Evolutionary conservation across 306 rosid species (phyloP).

Genomic region (Castanea crenata): DNA sequence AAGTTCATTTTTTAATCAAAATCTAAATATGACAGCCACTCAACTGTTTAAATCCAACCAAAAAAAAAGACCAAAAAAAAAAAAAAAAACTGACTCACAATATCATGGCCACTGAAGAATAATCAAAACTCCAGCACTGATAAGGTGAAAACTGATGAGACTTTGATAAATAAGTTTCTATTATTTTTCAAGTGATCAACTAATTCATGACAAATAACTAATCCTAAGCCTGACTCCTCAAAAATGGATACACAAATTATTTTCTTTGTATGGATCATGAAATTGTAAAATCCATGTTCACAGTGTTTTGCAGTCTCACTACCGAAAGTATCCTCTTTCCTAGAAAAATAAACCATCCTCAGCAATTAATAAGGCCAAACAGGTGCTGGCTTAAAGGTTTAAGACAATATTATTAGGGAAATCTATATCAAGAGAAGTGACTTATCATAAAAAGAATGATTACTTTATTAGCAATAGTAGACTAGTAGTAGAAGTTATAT

Average conservation of each 20-base stretch:
- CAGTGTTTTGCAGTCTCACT: neutral
- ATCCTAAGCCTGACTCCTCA: neutral
- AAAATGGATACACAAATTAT: neutral
- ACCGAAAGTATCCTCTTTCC: neutral
- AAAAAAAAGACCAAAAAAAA: neutral
- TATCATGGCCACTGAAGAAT: neutral
- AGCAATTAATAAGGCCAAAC: neutral
- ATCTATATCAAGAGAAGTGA: neutral
- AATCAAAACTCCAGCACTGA: neutral
- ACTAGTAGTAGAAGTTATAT: constrained; percentile 4
- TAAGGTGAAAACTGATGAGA: neutral
- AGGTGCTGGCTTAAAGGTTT: neutral
- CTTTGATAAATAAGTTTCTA: neutral
- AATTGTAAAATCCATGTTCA: neutral
- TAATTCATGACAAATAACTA: neutral
- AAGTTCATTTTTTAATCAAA: neutral
- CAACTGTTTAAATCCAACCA: neutral
- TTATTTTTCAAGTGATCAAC: too few species aligned
- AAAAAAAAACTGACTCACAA: neutral
- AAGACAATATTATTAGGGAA: neutral
- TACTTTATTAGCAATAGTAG: constrained; percentile 2
- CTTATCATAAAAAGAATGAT: neutral
- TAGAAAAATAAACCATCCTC: neutral
- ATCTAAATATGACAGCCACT: neutral
- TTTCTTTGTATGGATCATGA: too few species aligned